Evolutionary conservation across 2,329 filamentous ascomycete genomes (phyloP), one percentile per base, ranked within the genome.

Genomic region (Pseudopyrenochaeta lycopersici): DNA sequence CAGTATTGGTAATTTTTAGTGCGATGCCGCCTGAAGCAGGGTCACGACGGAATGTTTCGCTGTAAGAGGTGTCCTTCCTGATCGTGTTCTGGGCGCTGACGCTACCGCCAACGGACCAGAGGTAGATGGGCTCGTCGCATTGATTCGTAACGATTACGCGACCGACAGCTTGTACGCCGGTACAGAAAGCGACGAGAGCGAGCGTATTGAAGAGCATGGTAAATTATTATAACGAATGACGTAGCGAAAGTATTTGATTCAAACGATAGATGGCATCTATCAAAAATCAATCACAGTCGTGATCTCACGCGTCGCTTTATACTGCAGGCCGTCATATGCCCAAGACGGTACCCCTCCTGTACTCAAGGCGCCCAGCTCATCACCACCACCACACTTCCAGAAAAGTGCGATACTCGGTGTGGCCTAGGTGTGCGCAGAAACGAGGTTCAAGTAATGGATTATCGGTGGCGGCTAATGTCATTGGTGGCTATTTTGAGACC

Each of bases 91-190:
- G 58, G 0, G 58, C 39, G 30, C 61, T 41, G 17, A 65, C 59
- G 30, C 41, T 51, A 43, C 58, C 43, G 23, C 67, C 65, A n/a
- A 72, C 63, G 14, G 67, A 71, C 66, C 66, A 72, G 32, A 73
- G 63, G 41, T 69, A 72, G 23, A 72, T 46, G 1, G 66, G 63
- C 0, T 33, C 46, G 29, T 66, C 60, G 51, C 70, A 73, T 56
- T 71, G 67, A 33, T 72, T 72, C 2, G 64, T 70, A 15, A 73
- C 61, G 39, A 70, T 72, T 2, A 68, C 70, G 44, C 64, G 66
- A 14, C 68, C 68, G n/a, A 64, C 21, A 4, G 64, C 66, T n/a
- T 60, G 51, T 1, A 57, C 60, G 6, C 50, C 30, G 9, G 56
- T 15, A 11, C 53, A 32, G 14, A 65, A 29, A 7, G 42, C 35